Evolutionary conservation across 139 green algal species (phyloP).

Genomic region (Closterium sp.): DNA sequence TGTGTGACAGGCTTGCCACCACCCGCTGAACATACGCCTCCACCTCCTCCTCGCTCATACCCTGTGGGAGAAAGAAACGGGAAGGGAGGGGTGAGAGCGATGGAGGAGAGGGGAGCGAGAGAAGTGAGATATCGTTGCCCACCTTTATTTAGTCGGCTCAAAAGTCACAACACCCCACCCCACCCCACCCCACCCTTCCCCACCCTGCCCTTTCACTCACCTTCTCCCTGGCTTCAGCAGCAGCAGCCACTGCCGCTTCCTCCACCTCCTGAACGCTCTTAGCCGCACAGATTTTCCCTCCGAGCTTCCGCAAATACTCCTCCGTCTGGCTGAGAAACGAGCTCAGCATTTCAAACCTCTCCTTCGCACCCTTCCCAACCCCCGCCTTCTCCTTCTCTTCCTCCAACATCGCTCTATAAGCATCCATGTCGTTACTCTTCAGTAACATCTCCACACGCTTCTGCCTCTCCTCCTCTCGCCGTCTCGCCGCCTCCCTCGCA

Average conservation of each 20-base stretch:
- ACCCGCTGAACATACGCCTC: constrained; percentile 57
- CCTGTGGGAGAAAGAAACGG: neutral
- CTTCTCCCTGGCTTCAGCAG: constrained; percentile 4
- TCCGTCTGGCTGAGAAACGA: constrained; percentile 79
- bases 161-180: neutral
- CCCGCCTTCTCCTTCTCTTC: constrained; percentile 64
- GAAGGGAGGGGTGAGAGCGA: neutral
- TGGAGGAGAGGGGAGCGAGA: too few relatives aligned
- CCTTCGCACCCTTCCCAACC: constrained; percentile 11
- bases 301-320: constrained; percentile 88
- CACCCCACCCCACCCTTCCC: neutral
- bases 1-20: neutral
- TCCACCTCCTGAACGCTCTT: constrained; percentile 67
- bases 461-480: constrained; percentile 46
- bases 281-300: constrained; percentile 77
- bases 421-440: constrained; percentile 92
- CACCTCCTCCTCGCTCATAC: constrained; percentile 64
- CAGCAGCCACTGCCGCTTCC: constrained; percentile 51
- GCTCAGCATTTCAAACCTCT: constrained; percentile 51
- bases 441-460: constrained; percentile 70
- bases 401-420: constrained; percentile 87
- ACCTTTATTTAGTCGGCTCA: neutral
- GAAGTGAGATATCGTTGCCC: too few relatives aligned
- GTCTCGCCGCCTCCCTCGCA: constrained; percentile 56
- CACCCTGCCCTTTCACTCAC: neutral